Evolutionary conservation across 176 grass and related monocot genomes (phyloP).

Genomic region (Carex parvula): DNA sequence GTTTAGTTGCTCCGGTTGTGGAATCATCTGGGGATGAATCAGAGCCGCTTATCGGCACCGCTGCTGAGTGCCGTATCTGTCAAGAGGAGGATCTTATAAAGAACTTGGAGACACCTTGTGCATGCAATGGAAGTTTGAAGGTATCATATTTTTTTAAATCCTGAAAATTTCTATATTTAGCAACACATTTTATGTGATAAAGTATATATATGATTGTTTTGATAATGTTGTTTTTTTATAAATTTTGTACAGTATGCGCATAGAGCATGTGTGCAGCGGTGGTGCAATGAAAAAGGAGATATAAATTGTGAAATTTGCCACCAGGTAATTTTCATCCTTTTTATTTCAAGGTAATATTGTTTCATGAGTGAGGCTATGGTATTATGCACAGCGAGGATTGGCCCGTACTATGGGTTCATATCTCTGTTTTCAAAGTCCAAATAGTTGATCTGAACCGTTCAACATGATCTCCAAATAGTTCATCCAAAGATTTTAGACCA

Average conservation of each 20-base stretch:
- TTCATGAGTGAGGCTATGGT: background rate
- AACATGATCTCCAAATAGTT: too few relatives aligned
- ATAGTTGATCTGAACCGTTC: too few relatives aligned
- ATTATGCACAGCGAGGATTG: too few relatives aligned
- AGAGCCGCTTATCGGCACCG: conserved; percentile 51
- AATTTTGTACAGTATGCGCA: conserved; percentile 61
- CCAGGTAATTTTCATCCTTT: conserved; percentile 41
- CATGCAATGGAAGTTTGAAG: conserved; percentile 89
- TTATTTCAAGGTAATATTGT: background rate
- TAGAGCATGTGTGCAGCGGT: conserved; percentile 85
- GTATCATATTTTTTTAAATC: conserved; percentile 26
- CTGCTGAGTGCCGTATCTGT: conserved; percentile 88
- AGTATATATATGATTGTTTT: background rate
- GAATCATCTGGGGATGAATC: conserved; percentile 31
- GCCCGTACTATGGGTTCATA: too few relatives aligned
- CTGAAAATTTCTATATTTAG: conserved; percentile 3
- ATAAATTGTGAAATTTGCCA: conserved; percentile 90
- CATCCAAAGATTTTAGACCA: too few relatives aligned
- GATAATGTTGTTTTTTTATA: background rate
- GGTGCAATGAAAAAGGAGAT: conserved; percentile 95
- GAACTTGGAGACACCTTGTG: conserved; percentile 82
- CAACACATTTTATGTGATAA: background rate
- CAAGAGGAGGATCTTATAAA: conserved; percentile 79
- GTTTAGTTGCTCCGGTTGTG: background rate
- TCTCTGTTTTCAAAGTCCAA: too few relatives aligned